These are phyloP conservation scores for Saccharomyces uvarum DNA, from an alignment of 1,139 yeast species.

Conservation along the genomic window DNA sequence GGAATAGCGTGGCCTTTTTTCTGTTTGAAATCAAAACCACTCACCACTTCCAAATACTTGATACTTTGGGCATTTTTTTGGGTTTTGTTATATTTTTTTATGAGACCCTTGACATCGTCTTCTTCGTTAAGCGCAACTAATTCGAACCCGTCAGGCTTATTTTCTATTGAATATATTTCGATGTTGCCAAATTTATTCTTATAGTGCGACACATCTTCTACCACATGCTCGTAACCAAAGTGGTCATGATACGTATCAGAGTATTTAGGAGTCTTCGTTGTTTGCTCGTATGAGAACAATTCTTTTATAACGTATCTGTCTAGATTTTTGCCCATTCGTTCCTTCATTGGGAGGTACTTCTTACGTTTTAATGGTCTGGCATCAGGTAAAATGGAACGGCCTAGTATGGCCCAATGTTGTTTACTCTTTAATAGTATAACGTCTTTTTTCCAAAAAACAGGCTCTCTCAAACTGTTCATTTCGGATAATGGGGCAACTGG, in stretches of 20 bases:
- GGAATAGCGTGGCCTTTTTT: conserved; percentile 25
- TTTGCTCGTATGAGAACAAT: conserved; percentile 22
- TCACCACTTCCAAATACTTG: conserved; percentile 20
- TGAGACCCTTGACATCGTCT: conserved; percentile 5
- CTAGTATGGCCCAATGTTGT: conserved; percentile 25
- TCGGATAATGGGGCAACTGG: conserved; percentile 1
- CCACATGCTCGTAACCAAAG: conserved; percentile 5
- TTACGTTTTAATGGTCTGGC: conserved; percentile 15
- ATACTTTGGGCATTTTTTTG: conserved; percentile 4
- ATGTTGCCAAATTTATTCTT: conserved; percentile 21
- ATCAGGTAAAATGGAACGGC: conserved; percentile 14
- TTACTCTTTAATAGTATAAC: conserved; percentile 17
- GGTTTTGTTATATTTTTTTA: conserved; percentile 10
- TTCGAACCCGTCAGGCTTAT: conserved; percentile 20
- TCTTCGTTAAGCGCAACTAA: conserved; percentile 6
- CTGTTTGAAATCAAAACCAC: conserved; percentile 24
- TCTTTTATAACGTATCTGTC: conserved; percentile 7
- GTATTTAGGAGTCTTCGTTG: conserved; percentile 15
- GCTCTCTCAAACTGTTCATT: conserved; percentile 1
- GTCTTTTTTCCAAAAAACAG: conserved; percentile 17
- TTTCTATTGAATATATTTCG: conserved; percentile 15
- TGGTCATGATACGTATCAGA: conserved; percentile 8
- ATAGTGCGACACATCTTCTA: conserved; percentile 14
- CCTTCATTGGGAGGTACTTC: conserved; percentile 9
- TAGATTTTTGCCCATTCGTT: conserved; percentile 4